These are phyloP conservation scores for Antrodiella citrinella DNA, from an alignment of 768 basidiomycete genomes.

Conservation along the genomic window DNA sequence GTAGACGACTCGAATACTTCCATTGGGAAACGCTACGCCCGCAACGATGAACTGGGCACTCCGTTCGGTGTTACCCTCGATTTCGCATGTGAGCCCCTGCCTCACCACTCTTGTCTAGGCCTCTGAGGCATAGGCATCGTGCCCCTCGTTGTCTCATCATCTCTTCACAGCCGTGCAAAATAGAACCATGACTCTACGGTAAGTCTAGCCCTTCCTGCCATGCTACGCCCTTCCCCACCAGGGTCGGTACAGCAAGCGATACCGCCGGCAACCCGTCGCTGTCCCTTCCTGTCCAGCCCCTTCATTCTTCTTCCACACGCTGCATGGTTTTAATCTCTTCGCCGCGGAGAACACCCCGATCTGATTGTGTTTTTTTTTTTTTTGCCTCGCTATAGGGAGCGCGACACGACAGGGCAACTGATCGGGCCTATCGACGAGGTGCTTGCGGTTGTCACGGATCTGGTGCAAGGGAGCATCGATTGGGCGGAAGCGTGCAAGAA, in stretches of 20 bases:
- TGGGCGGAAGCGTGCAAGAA: conserved; percentile 72
- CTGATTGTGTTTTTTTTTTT: neutral
- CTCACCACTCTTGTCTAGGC: conserved; percentile 1
- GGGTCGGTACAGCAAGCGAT: neutral
- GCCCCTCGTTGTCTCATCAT: conserved; percentile 5
- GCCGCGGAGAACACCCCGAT: neutral
- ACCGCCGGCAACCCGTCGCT: conserved; percentile 10
- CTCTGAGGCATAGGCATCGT: conserved; percentile 28
- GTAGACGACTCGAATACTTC: conserved; percentile 94
- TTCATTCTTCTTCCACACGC: neutral
- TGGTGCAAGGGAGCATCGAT: conserved; percentile 65
- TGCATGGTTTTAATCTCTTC: too few species aligned
- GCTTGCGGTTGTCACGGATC: conserved; percentile 66
- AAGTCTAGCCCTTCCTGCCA: conserved; percentile 22
- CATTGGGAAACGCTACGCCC: conserved; percentile 94
- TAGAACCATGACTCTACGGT: conserved; percentile 90
- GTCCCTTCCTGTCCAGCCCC: neutral
- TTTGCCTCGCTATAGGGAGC: conserved; percentile 51
- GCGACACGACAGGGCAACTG: conserved; percentile 88
- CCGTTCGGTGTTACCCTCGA: conserved; percentile 95
- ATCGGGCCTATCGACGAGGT: conserved; percentile 91
- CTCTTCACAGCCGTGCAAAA: conserved; percentile 68
- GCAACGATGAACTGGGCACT: conserved; percentile 98
- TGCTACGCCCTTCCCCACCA: too few species aligned
- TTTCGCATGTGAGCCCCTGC: conserved; percentile 66